Evolutionary conservation across 768 basidiomycete species (phyloP).

Genomic region (Mrakia blollopis): DNA sequence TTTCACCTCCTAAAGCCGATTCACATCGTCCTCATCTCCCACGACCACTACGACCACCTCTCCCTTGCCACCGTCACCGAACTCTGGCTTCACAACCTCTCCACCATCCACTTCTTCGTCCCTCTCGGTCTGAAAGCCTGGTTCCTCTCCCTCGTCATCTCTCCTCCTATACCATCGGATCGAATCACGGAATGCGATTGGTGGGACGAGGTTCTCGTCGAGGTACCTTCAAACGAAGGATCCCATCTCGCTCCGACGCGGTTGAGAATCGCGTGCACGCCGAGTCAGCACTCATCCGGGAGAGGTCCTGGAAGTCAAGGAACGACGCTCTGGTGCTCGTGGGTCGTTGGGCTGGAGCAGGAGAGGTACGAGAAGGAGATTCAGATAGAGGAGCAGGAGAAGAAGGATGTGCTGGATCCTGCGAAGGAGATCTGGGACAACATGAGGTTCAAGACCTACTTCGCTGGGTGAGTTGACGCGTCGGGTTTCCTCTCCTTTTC

Average conservation of each 20-base stretch:
- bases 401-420: not conserved
- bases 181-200: conserved; percentile 28
- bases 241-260: not conserved
- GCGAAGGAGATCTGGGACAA: conserved; percentile 7
- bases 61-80: not conserved
- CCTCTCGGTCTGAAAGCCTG: conserved; percentile 24
- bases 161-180: conserved; percentile 14
- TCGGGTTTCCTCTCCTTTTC: not conserved
- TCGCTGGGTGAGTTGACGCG: conserved; percentile 29
- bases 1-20: conserved; percentile 15
- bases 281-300: conserved; percentile 27
- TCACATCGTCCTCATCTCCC: conserved; percentile 31
- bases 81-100: conserved; percentile 5
- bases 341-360: conserved; percentile 23
- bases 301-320: conserved; percentile 17
- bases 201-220: conserved; percentile 27
- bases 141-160: conserved; percentile 14
- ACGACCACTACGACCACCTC: conserved; percentile 30
- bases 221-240: not conserved
- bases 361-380: not conserved
- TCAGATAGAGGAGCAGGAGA: not conserved
- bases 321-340: conserved; percentile 26
- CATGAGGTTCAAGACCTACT: conserved; percentile 27
- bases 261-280: conserved; percentile 27
- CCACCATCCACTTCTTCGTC: conserved; percentile 24